Evolutionary conservation across 1,284 basidiomycete species (phyloP).

Genomic region (Ganoderma multipileum): DNA sequence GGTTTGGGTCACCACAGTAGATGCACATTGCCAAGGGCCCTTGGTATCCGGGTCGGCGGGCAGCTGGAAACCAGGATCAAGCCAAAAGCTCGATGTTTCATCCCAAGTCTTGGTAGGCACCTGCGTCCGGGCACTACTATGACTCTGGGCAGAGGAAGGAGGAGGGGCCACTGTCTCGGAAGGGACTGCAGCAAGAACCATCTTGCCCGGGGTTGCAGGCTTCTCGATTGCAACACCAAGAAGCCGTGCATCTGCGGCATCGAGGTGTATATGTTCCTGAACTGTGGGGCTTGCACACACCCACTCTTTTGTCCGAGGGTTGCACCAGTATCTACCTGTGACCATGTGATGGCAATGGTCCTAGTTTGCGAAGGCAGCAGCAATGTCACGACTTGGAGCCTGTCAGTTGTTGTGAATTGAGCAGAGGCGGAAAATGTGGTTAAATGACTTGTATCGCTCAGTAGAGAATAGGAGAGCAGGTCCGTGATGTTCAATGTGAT

Average conservation of each 20-base stretch:
- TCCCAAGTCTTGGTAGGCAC: too few species aligned
- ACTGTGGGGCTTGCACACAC: slow-evolving; percentile 14
- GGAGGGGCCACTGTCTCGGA: too few species aligned
- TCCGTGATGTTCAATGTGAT: slow-evolving; percentile 25
- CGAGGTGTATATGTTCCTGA: not conserved
- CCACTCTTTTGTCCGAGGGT: slow-evolving; percentile 17
- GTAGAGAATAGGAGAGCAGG: slow-evolving; percentile 32
- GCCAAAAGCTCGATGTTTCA: too few species aligned
- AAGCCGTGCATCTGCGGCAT: slow-evolving; percentile 8
- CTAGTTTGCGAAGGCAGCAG: slow-evolving; percentile 23
- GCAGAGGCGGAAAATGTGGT: slow-evolving; percentile 29
- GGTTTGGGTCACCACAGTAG: not conserved
- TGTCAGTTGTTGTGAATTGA: slow-evolving; percentile 34
- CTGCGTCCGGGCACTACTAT: too few species aligned
- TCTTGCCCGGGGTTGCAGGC: not conserved
- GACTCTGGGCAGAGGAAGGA: too few species aligned
- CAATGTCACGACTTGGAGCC: slow-evolving; percentile 32
- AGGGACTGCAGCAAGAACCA: not conserved
- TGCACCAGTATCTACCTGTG: slow-evolving; percentile 29
- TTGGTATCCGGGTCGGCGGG: not conserved
- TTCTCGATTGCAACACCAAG: slow-evolving; percentile 13
- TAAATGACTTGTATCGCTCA: slow-evolving; percentile 34
- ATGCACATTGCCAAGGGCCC: not conserved
- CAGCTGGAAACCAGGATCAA: not conserved
- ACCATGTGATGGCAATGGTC: slow-evolving; percentile 24